A percentile compares a stretch with the other conserved stretches of the same genome.
Evolutionary conservation across 192 early-diverging fungal genomes (phyloP).

Genomic region (Irineochytrium annulatum): DNA sequence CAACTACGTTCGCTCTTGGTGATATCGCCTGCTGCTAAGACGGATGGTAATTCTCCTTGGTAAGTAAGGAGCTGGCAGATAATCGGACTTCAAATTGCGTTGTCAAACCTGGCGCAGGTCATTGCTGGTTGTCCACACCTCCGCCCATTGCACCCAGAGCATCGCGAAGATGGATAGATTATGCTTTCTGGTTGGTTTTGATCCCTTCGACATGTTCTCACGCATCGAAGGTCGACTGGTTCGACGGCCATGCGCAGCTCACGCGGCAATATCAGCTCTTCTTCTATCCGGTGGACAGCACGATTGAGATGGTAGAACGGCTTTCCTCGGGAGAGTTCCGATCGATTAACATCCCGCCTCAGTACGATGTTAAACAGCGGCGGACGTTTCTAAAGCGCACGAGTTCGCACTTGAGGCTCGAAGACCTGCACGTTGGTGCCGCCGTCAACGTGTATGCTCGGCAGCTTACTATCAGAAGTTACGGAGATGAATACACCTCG

Average conservation of each 20-base stretch:
- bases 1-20: no score
- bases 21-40: no score
- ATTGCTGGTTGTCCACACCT: no score
- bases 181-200: background rate
- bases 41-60: no score
- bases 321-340: background rate
- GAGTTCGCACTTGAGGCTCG: conserved; percentile 34
- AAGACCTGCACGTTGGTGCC: conserved; percentile 51
- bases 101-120: no score
- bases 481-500: conserved; percentile 52
- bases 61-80: no score
- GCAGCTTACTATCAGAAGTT: conserved; percentile 44
- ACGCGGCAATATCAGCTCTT: conserved; percentile 53
- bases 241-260: conserved; percentile 51
- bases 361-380: conserved; percentile 56
- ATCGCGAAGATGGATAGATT: background rate
- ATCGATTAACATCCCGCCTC: conserved; percentile 1
- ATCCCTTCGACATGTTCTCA: background rate
- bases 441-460: conserved; percentile 48
- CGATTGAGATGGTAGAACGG: conserved; percentile 59
- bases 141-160: no score
- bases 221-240: conserved; percentile 46
- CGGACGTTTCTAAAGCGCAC: conserved; percentile 54
- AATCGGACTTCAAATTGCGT: no score
- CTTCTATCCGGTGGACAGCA: conserved; percentile 48